A percentile compares a stretch with the other conserved stretches of the same genome.
These are phyloP conservation scores for Omphalea diandra DNA, from an alignment of 441 rosid species.

Conservation along the genomic window DNA sequence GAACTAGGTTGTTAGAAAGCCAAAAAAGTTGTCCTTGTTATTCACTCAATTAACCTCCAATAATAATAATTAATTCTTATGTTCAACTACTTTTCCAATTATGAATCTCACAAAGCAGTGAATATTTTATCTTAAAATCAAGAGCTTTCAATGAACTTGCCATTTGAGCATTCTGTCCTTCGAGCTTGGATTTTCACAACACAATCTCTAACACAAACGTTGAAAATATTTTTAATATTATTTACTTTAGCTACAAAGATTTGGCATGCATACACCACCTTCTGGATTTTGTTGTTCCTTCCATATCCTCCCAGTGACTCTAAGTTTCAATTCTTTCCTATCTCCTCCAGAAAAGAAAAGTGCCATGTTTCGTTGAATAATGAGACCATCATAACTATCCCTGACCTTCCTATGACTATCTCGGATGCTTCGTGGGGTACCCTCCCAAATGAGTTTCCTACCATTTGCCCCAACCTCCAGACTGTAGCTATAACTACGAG, in stretches of 20 bases:
- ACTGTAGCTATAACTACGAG: no score
- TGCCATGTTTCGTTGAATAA: conserved; percentile 90
- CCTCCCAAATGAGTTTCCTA: conserved; percentile 86
- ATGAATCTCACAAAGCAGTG: no score
- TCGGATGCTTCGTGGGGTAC: conserved; percentile 80
- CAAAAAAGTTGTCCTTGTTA: no score
- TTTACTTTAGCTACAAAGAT: conserved; percentile 56
- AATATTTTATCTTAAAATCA: no score
- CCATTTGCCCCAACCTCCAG: conserved; percentile 93
- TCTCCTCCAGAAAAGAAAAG: no score
- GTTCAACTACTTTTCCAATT: no score
- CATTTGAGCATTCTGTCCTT: background rate
- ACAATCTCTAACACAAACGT: conserved; percentile 23
- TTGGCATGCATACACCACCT: conserved; percentile 70
- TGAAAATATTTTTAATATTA: conserved; percentile 17
- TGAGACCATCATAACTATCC: conserved; percentile 92
- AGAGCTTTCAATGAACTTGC: background rate
- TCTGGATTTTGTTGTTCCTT: no score
- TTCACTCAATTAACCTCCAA: no score
- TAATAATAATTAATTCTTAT: no score
- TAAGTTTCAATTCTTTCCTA: conserved; percentile 89
- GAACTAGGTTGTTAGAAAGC: no score
- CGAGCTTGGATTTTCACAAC: conserved; percentile 11
- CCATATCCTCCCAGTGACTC: conserved; percentile 90
- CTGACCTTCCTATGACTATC: no score